Conservation (phyloP, 148 eudicot species). For the Rhododendron ferrugineum region DNA sequence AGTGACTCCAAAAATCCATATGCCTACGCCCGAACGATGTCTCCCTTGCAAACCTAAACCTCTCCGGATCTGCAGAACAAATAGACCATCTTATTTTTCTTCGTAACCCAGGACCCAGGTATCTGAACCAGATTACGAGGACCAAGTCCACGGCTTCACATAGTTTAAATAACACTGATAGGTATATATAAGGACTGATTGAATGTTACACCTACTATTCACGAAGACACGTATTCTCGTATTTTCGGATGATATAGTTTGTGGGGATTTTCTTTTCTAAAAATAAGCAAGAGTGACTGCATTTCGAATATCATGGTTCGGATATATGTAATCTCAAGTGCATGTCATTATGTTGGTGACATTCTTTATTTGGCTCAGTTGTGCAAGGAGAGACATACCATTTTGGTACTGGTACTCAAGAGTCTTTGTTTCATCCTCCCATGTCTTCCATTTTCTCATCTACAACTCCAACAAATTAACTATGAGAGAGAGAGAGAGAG, state of each 20-base stretch:
- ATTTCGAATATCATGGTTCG: neutral
- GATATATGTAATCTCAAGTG: neutral
- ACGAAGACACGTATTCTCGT: neutral
- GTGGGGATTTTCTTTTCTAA: neutral
- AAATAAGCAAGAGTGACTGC: neutral
- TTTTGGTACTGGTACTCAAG: constrained; percentile 32
- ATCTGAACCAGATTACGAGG: neutral
- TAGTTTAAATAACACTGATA: neutral
- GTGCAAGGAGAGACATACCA: constrained; percentile 13
- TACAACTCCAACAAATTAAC: constrained; percentile 2
- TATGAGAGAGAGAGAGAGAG: neutral
- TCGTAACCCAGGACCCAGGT: neutral
- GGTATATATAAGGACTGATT: neutral
- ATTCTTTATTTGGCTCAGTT: neutral
- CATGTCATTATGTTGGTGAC: neutral
- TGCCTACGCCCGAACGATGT: constrained; percentile 46
- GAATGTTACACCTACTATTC: neutral
- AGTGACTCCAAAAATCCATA: constrained; percentile 29
- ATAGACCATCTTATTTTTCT: neutral
- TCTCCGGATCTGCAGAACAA: constrained; percentile 34
- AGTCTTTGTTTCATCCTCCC: constrained; percentile 47
- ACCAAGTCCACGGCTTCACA: neutral
- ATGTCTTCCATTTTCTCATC: constrained; percentile 49
- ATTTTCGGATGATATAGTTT: neutral
- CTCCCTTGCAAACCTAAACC: constrained; percentile 43